Conservation (phyloP, 345 rosid species). For the Turnera subulata region DNA sequence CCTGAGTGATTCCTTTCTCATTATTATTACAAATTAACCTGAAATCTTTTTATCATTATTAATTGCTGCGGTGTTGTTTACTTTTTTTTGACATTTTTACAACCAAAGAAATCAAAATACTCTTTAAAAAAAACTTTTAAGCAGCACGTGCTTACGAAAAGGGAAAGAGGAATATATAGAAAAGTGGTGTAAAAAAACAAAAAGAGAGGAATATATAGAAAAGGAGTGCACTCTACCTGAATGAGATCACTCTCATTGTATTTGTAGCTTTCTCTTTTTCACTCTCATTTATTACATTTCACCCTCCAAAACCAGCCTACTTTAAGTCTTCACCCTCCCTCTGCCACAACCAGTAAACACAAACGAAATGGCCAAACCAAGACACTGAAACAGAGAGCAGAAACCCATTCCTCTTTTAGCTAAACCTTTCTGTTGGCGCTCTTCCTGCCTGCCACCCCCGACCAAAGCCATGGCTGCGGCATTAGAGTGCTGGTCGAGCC, state of each 20-base stretch:
- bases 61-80: no score
- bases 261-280: not conserved
- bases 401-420: not conserved
- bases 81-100: no score
- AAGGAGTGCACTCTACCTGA: not conserved
- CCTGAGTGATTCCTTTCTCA: no score
- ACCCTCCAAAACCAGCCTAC: conserved; percentile 1
- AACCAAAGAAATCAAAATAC: no score
- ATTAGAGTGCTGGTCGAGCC: conserved; percentile 91
- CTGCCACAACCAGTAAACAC: not conserved
- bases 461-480: conserved; percentile 73
- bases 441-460: not conserved
- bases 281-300: conserved; percentile 11
- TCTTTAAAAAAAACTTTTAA: no score
- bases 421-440: not conserved
- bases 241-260: not conserved
- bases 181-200: no score
- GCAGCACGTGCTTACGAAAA: no score
- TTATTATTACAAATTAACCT: no score
- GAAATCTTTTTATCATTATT: no score
- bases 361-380: not conserved
- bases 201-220: not conserved
- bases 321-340: not conserved
- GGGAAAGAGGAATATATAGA: no score
- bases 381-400: conserved; percentile 1